Conservation (phyloP, 305 asterid genomes). For the Andrographis paniculata region DNA sequence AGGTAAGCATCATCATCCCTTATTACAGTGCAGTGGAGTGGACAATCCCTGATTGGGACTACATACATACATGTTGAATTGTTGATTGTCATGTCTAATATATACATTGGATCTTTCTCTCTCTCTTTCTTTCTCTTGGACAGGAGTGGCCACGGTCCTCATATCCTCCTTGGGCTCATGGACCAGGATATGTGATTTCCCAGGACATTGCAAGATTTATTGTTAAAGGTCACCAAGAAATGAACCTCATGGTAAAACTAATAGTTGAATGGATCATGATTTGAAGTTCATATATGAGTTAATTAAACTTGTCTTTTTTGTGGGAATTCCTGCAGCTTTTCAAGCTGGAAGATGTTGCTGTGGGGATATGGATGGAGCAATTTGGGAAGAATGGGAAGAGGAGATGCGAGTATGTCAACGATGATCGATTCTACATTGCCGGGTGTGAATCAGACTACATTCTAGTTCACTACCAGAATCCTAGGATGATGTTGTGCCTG, state of each 20-base stretch:
- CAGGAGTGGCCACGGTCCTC: slow-evolving; percentile 85
- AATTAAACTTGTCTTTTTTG: neutral
- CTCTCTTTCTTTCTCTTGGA: slow-evolving; percentile 19
- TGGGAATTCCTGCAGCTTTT: slow-evolving; percentile 44
- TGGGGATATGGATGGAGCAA: slow-evolving; percentile 82
- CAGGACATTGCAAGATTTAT: slow-evolving; percentile 70
- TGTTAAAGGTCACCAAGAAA: slow-evolving; percentile 56
- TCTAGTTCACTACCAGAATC: slow-evolving; percentile 89
- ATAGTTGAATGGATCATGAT: too few relatives aligned
- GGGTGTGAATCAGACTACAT: slow-evolving; percentile 74
- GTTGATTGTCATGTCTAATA: too few relatives aligned
- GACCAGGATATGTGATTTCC: slow-evolving; percentile 90
- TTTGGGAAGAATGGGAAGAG: slow-evolving; percentile 36
- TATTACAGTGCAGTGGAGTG: too few relatives aligned
- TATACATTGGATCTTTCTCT: too few relatives aligned
- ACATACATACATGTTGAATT: too few relatives aligned
- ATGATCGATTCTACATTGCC: slow-evolving; percentile 56
- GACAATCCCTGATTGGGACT: too few relatives aligned
- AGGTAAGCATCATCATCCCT: too few relatives aligned
- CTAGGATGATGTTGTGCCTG: slow-evolving; percentile 65
- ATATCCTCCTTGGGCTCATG: slow-evolving; percentile 97
- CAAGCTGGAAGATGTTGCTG: slow-evolving; percentile 88
- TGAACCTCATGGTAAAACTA: slow-evolving; percentile 60
- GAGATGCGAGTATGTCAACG: slow-evolving; percentile 43
- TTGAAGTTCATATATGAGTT: too few relatives aligned